Percentiles rank a stretch among this genome's conserved stretches.
Evolutionary conservation across 352 stramenopile species (phyloP).

Genomic region (Phytophthora fragariae): DNA sequence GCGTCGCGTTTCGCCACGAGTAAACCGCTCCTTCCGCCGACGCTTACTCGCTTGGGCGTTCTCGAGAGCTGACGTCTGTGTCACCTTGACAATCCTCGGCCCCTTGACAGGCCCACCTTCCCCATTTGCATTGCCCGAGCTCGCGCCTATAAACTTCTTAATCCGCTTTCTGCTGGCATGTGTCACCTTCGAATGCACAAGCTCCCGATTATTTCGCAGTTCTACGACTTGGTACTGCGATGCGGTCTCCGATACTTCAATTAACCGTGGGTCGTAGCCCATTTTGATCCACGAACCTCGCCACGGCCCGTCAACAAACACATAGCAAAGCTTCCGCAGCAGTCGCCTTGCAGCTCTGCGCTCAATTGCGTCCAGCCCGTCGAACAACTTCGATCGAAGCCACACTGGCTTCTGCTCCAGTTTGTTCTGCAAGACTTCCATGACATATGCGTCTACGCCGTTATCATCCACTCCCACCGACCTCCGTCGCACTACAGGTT

Average conservation of each 20-base stretch:
- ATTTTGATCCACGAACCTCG: constrained; percentile 85
- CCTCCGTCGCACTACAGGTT: constrained; percentile 55
- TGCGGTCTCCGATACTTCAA: constrained; percentile 40
- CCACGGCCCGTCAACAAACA: constrained; percentile 87
- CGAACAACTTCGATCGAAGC: constrained; percentile 77
- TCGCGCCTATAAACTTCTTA: constrained; percentile 60
- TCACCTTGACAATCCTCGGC: constrained; percentile 77
- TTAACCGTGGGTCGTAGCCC: constrained; percentile 73
- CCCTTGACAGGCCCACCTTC: constrained; percentile 66
- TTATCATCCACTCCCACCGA: constrained; percentile 64
- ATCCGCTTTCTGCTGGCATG: constrained; percentile 70
- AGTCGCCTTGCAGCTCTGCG: constrained; percentile 66
- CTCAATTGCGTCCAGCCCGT: constrained; percentile 67
- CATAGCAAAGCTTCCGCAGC: constrained; percentile 80
- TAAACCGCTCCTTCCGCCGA: constrained; percentile 73
- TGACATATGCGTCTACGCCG: constrained; percentile 68
- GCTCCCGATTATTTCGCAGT: constrained; percentile 80
- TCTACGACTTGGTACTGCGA: constrained; percentile 82
- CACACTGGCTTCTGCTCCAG: constrained; percentile 77
- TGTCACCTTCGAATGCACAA: constrained; percentile 84
- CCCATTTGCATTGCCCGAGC: constrained; percentile 32
- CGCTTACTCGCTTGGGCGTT: constrained; percentile 72
- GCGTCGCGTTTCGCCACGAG: constrained; percentile 63
- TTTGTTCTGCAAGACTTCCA: constrained; percentile 62
- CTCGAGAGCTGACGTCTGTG: constrained; percentile 70